Base-by-base conservation (phyloP, 352 stramenopile species). In the Blastocystis sp. region DNA sequence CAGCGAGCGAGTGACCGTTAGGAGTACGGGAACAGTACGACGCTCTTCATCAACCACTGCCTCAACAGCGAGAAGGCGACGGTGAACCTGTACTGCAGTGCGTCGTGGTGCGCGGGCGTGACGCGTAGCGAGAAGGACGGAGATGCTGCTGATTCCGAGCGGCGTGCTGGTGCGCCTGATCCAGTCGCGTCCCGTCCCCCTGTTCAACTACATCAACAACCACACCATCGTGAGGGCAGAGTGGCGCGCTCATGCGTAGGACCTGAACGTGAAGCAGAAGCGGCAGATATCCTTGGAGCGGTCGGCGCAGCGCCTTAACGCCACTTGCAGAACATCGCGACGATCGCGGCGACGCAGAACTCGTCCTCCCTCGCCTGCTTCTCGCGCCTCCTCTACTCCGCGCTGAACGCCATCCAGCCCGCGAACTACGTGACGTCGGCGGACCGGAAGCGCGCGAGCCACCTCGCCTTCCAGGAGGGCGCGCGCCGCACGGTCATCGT, bases 291-390 rank as follows among this genome's bases (percentile, higher is more conserved):
- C 74, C 74, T 67, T 69, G n/a, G 13, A 33, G 4, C 19, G 2
- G 3, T 10, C 12, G 4, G 21, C 12, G 12, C n/a, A 1, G 12
- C 3, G 41, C 51, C 74, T 85, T 85, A 41, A 85, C 31, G 24
- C 31, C 51, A 85, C 60, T 6, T 85, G 2, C 41, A 85, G 51
- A 85, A 66, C 37, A 85, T 85, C 19, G 50, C 74, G 3, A 50
- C 45, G 19, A 67, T 85, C 60, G 74, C 74, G 31, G 74, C 26
- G 3, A 85, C 74, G n/a, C 74, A 85, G 60, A 85, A 85, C n/a
- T 67, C 74, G 1, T 26, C 74, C 21, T 70, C 74, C 29, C 13
- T 85, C 16, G n/a, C 3, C 10, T 4, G n/a, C 24, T 85, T 85
- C 31, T 66, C 74, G 33, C 45, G 60, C 13, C 51, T 85, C 35